Percentiles rank a stretch among this genome's conserved stretches.
These are phyloP conservation scores for Tetragonia tetragonoides DNA, from an alignment of 148 eudicot species.

Conservation along the genomic window DNA sequence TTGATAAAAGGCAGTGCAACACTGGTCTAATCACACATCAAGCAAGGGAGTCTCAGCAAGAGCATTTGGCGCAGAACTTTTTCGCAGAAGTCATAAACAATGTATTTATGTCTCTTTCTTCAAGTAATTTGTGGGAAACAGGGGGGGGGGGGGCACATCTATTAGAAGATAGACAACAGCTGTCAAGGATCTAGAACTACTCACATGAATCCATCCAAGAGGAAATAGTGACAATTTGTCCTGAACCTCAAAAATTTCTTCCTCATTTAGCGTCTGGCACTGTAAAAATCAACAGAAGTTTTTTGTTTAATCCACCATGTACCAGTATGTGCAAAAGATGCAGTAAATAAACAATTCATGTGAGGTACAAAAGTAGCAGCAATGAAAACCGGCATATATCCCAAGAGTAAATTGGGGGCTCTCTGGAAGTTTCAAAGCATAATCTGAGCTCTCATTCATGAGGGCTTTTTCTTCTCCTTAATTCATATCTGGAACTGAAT, in stretches of 20 bases:
- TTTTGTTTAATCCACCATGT: constrained; percentile 6
- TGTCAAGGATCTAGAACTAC: constrained; percentile 28
- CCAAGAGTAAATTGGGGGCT: background rate
- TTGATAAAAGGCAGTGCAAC: background rate
- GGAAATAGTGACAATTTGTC: constrained; percentile 83
- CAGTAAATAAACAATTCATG: background rate
- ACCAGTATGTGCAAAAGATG: background rate
- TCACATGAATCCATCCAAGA: constrained; percentile 99
- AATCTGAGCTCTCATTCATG: background rate
- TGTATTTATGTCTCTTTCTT: background rate
- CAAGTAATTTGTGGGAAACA: background rate
- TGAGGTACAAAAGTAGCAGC: background rate
- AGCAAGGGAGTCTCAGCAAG: background rate
- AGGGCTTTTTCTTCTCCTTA: background rate
- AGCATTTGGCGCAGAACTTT: background rate
- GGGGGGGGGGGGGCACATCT: background rate
- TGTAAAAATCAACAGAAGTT: constrained; percentile 31
- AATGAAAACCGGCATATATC: background rate
- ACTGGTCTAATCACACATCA: background rate
- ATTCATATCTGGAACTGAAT: too few species aligned
- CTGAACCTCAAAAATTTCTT: constrained; percentile 95
- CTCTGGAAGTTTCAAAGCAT: background rate
- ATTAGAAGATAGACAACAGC: constrained; percentile 1
- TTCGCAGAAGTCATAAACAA: background rate
- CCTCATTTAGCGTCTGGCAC: constrained; percentile 95